Base-by-base conservation (phyloP, 2,329 filamentous ascomycete genomes). In the Byssochlamys sp. region DNA sequence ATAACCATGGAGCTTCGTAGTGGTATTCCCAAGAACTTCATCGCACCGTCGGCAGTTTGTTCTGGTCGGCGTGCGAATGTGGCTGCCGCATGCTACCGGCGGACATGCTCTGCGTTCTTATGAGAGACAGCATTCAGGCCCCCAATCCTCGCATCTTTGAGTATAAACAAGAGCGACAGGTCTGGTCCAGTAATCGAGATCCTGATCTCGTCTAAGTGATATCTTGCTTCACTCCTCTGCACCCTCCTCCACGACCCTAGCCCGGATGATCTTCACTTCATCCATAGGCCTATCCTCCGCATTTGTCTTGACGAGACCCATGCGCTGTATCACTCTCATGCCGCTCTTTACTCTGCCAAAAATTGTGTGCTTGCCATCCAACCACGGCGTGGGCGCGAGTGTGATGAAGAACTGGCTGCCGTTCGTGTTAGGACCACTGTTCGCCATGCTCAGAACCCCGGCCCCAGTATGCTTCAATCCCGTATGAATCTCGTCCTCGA, bases 391-490 rank as follows among this genome's bases (percentile, higher is more conserved):
- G 3, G 92, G 92, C 6, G 91, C 92, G 33, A 97, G 80, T 0
- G 94, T 97, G 64, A 99, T 85, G 71, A 97, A 97, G 75, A 97
- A 99, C 75, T 97, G 94, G 58, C 85, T 90, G 25, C 92, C 92
- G 73, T 97, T 97, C 35, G 92, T 95, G 73, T 97, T 85, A 7
- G 90, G 89, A 0, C 94, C 94, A 14, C 86, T 85, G 75, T 99
- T 99, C 59, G 94, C 94, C 94, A 99, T 99, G 75, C 86, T 91
- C 66, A 99, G 77, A n/a, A 97, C 81, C 1, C 92, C 92, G 3
- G 92, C 91, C 39, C 92, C 92, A 0, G 91, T 95, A 77, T 99
- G 94, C 71, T 92, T 94, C 56, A 99, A 78, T 3, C 78, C 77
- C 1, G 84, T 75, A 52, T 82, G 78, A 66, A 97, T 92, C 80